Evolutionary conservation across 805 yeast genomes (phyloP), one percentile per base, ranked within the genome.

Genomic region (Saccharomycodes ludwigii): DNA sequence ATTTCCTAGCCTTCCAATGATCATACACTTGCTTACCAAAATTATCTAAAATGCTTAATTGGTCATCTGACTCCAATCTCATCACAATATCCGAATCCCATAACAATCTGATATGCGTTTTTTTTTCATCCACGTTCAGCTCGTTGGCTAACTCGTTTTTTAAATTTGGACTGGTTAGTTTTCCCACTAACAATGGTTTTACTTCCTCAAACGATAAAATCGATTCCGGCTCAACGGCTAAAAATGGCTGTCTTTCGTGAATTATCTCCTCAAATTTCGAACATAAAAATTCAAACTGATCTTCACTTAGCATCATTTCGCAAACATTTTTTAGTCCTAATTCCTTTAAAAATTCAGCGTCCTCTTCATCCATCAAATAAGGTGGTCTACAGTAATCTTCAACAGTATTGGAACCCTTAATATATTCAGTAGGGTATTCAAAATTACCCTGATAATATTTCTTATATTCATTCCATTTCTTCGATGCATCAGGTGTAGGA

Each of bases 401-500:
- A n/a, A 88, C 91, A 0, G 95, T 88, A 4, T 95, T 93, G 25
- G 94, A 80, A 44, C 82, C 82, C 44, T 84, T 78, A 35, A 91
- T 81, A 51, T 85, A 88, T 8, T 80, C 65, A 14, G 73, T 72
- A 1, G 97, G 95, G 39, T 74, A 76, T 3, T 52, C 52, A 54
- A 81, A 88, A 16, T 62, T 56, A 21, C 79, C 78, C 12, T 58
- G 58, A 52, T 91, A 91, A 55, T 69, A 85, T 42, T 76, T 68
- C 6, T 61, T 45, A 24, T 83, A 93, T 16, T 82, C 94, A 3
- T 60, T 54, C 95, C 95, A 86, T 14, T 71, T 61, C 42, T 67
- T 67, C 0, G 93, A 77, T 3, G 97, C 96, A 63, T 84, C 94
- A 0, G 98, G 98, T 0, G 98, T 91, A 2, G 98, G 98, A 44